Evolutionary conservation across 371 early-diverging fungal genomes (phyloP).

Genomic region (Modicella reniformis): DNA sequence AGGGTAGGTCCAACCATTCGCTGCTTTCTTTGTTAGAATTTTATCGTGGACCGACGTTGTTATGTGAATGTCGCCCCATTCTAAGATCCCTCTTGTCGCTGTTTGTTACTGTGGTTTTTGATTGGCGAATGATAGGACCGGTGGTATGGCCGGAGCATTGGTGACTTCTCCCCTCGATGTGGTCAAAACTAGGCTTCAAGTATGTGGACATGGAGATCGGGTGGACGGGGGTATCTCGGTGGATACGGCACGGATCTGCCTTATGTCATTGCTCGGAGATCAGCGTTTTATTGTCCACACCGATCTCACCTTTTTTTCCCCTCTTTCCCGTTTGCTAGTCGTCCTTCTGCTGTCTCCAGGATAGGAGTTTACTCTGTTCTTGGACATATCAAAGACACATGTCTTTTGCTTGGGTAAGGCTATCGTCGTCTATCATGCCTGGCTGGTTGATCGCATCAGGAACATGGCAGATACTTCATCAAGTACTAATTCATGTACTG

Average conservation of each 20-base stretch:
- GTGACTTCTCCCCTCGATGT: constrained; percentile 92
- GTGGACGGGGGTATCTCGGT: too few species aligned
- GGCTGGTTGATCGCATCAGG: neutral
- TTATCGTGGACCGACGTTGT: too few species aligned
- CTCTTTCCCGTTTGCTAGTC: neutral
- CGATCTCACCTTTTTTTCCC: constrained; percentile 13
- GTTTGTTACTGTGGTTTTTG: constrained; percentile 1
- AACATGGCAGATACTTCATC: neutral
- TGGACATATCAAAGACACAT: constrained; percentile 68
- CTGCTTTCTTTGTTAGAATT: neutral
- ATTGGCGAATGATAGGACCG: constrained; percentile 66
- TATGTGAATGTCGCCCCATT: neutral
- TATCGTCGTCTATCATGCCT: neutral
- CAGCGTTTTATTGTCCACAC: neutral
- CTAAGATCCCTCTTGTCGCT: too few species aligned
- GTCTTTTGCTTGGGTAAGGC: constrained; percentile 62
- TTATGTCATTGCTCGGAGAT: neutral
- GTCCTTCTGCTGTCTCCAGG: constrained; percentile 11
- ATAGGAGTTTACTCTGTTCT: constrained; percentile 50
- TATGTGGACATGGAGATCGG: constrained; percentile 29
- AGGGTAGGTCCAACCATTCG: constrained; percentile 63
- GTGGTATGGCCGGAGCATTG: constrained; percentile 83
- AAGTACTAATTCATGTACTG: neutral
- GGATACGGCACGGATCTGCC: neutral
- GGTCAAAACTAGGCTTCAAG: constrained; percentile 90